Percentiles rank a stretch among this genome's conserved stretches.
Evolutionary conservation across 176 grass and related monocot genomes (phyloP).

Genomic region (Carex scoparia): DNA sequence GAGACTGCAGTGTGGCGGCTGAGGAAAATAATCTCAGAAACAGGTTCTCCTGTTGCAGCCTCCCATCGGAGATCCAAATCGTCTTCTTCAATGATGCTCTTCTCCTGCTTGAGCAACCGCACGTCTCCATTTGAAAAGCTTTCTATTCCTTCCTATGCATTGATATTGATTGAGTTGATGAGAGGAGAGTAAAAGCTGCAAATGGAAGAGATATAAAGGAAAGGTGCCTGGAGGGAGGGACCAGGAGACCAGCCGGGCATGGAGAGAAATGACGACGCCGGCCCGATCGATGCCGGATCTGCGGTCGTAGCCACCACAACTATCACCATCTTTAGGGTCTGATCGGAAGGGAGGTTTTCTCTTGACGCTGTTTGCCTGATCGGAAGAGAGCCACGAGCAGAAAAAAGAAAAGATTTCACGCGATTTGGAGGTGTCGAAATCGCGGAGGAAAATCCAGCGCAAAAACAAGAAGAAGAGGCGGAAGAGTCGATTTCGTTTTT

Average conservation of each 20-base stretch:
- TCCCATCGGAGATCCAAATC: conserved; percentile 52
- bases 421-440: no score
- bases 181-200: background rate
- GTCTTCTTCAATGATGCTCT: conserved; percentile 40
- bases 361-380: no score
- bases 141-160: conserved; percentile 40
- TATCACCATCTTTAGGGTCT: conserved; percentile 29
- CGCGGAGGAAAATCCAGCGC: no score
- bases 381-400: no score
- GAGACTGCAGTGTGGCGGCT: conserved; percentile 53
- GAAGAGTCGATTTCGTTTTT: no score
- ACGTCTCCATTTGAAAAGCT: conserved; percentile 47
- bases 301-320: conserved; percentile 43
- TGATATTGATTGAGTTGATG: background rate
- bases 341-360: no score
- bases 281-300: conserved; percentile 45
- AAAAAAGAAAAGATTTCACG: no score
- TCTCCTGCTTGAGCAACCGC: conserved; percentile 41
- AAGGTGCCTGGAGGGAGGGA: conserved; percentile 30
- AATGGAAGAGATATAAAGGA: background rate
- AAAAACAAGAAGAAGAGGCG: no score
- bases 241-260: conserved; percentile 51
- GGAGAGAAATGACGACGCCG: conserved; percentile 43
- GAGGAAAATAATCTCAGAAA: conserved; percentile 50
- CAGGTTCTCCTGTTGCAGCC: conserved; percentile 36